Percentiles rank a stretch among this genome's conserved stretches.
Evolutionary conservation across 1,284 basidiomycete species (phyloP).

Genomic region (Cutaneotrichosporon curvatum): DNA sequence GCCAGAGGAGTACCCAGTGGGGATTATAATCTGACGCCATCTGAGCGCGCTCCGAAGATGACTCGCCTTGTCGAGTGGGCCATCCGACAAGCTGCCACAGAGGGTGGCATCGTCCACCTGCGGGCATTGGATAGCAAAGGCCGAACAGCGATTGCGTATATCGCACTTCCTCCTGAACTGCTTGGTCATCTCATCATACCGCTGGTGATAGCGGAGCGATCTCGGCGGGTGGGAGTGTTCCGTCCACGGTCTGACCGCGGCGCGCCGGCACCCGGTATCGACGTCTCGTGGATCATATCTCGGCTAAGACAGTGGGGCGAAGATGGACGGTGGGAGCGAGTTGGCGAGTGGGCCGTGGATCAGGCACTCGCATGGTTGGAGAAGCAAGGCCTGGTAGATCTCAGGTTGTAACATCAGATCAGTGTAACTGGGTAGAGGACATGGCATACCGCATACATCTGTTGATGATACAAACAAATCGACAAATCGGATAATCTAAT

Average conservation of each 20-base stretch:
- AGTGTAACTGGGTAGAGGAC: too few relatives aligned
- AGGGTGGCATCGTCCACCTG: constrained; percentile 30
- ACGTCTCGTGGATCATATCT: constrained; percentile 2
- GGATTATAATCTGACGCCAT: constrained; percentile 5
- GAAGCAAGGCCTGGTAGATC: not conserved
- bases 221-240: constrained; percentile 6
- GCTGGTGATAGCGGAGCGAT: constrained; percentile 17
- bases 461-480: too few relatives aligned
- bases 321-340: constrained; percentile 39
- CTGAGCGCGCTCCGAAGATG: constrained; percentile 21
- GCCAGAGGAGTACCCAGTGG: constrained; percentile 1
- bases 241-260: constrained; percentile 8
- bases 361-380: constrained; percentile 30
- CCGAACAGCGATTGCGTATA: constrained; percentile 18
- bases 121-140: not conserved
- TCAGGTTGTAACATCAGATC: not conserved
- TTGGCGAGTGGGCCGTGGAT: constrained; percentile 28
- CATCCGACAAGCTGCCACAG: constrained; percentile 22
- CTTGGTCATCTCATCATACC: constrained; percentile 27
- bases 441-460: too few relatives aligned
- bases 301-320: constrained; percentile 27
- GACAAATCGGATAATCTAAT: too few relatives aligned
- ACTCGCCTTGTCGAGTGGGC: constrained; percentile 21
- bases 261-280: not conserved
- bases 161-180: constrained; percentile 30